phyloP scores from a whole-genome alignment of 257 asterid genomes.

The Coffea canephora region DNA sequence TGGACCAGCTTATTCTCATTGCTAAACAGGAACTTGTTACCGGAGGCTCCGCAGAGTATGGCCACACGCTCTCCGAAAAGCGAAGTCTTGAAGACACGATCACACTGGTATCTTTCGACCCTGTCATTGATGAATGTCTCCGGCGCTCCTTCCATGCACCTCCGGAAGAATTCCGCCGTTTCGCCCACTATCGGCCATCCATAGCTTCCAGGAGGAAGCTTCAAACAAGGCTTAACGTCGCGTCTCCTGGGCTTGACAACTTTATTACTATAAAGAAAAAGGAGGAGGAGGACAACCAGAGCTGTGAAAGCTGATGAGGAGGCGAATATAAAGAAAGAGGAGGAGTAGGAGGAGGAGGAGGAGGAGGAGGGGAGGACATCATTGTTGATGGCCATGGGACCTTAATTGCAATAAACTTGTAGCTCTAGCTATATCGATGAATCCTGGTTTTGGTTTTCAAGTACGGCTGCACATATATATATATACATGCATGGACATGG shows the following conservation, averaged over 20 bases:
- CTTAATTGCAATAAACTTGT: too few species aligned
- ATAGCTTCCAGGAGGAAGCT: constrained; percentile 35
- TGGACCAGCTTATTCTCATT: constrained; percentile 57
- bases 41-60: constrained; percentile 39
- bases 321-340: too few species aligned
- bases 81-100: constrained; percentile 35
- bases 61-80: constrained; percentile 35
- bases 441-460: too few species aligned
- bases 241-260: neutral
- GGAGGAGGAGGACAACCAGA: neutral
- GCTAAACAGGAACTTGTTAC: constrained; percentile 57
- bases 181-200: constrained; percentile 46
- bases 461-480: too few species aligned
- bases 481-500: too few species aligned
- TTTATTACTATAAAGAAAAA: too few species aligned
- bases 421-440: too few species aligned
- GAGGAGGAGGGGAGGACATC: too few species aligned
- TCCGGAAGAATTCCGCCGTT: constrained; percentile 18
- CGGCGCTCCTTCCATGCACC: constrained; percentile 21
- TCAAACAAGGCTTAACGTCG: neutral
- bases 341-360: too few species aligned
- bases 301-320: neutral
- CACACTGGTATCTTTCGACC: constrained; percentile 24
- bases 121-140: constrained; percentile 32
- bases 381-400: too few species aligned